Evolutionary conservation across 2,329 filamentous ascomycete species (phyloP).

Genomic region (Aspergillus novofumigatus): DNA sequence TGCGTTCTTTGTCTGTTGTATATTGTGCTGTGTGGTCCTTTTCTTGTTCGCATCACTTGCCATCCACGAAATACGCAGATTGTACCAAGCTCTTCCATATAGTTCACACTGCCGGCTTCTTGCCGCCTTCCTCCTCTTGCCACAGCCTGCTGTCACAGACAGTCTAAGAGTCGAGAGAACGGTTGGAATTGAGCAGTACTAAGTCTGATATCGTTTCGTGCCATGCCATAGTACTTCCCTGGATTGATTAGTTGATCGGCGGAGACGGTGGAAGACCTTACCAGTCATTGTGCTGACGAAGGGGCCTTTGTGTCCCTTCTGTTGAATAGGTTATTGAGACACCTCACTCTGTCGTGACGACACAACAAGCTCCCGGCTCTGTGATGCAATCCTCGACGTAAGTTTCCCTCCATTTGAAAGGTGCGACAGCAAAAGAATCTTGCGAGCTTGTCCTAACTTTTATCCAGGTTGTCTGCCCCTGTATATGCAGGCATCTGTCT

Average conservation of each 20-base stretch:
- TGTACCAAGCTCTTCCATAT: not conserved
- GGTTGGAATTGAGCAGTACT: not conserved
- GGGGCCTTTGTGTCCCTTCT: not conserved
- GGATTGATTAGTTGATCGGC: not conserved
- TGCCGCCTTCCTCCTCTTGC: not conserved
- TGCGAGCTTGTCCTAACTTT: not conserved
- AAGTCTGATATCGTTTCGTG: not conserved
- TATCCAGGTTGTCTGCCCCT: not conserved
- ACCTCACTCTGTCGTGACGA: not conserved
- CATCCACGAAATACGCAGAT: not conserved
- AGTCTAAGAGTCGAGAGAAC: not conserved
- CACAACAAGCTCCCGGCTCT: not conserved
- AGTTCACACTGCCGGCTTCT: not conserved
- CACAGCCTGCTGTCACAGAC: not conserved
- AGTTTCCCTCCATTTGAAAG: not conserved
- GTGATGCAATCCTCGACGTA: not conserved
- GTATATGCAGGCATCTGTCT: not conserved
- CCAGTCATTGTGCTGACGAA: slow-evolving; percentile 6
- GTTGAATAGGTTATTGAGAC: not conserved
- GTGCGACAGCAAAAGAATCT: not conserved
- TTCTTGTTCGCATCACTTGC: not conserved
- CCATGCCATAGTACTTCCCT: not conserved
- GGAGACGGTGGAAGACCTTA: slow-evolving; percentile 8
- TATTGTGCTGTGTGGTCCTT: not conserved
- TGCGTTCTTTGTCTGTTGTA: not conserved